phyloP scores from a whole-genome alignment of 352 stramenopile genomes.

The Aphanomyces invadans region DNA sequence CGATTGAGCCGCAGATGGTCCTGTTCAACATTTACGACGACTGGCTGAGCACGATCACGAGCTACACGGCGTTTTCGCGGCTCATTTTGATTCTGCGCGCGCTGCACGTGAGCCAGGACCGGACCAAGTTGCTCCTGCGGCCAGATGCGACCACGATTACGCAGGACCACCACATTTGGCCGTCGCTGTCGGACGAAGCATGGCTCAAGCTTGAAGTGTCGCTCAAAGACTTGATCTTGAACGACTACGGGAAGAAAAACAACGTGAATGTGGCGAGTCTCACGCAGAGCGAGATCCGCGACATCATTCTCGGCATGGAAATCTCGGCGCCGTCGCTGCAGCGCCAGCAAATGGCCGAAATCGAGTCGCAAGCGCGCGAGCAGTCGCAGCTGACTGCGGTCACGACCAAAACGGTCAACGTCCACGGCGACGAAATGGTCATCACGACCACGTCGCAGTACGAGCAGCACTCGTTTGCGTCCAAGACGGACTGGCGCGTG shows the following conservation, averaged over 20 bases:
- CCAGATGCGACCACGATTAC: constrained; percentile 98
- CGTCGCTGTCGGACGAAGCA: constrained; percentile 97
- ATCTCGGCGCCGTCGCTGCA: constrained; percentile 98
- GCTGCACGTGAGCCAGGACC: constrained; percentile 95
- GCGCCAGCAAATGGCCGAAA: constrained; percentile 98
- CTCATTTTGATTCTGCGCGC: constrained; percentile 99
- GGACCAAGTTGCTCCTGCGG: constrained; percentile 94
- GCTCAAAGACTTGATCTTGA: constrained; percentile 99
- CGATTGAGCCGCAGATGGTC: constrained; percentile 99
- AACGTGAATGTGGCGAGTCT: constrained; percentile 99
- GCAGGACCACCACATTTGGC: constrained; percentile 99
- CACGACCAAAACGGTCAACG: constrained; percentile 99
- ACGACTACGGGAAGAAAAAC: constrained; percentile 99
- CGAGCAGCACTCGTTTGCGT: constrained; percentile 99
- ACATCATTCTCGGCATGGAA: constrained; percentile 99
- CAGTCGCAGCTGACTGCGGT: constrained; percentile 97
- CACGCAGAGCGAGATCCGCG: constrained; percentile 98
- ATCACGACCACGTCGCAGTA: constrained; percentile 99
- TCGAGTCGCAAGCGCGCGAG: constrained; percentile 97
- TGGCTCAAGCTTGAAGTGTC: constrained; percentile 99
- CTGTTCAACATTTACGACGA: constrained; percentile 99
- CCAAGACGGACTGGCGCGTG: constrained; percentile 99
- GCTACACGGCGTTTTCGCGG: constrained; percentile 99
- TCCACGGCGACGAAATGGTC: constrained; percentile 99
- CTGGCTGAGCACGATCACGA: constrained; percentile 99